Percentiles rank a stretch among this genome's conserved stretches.
phyloP scores from a whole-genome alignment of 495 filamentous ascomycete genomes.

The Lasiosphaeria miniovina region DNA sequence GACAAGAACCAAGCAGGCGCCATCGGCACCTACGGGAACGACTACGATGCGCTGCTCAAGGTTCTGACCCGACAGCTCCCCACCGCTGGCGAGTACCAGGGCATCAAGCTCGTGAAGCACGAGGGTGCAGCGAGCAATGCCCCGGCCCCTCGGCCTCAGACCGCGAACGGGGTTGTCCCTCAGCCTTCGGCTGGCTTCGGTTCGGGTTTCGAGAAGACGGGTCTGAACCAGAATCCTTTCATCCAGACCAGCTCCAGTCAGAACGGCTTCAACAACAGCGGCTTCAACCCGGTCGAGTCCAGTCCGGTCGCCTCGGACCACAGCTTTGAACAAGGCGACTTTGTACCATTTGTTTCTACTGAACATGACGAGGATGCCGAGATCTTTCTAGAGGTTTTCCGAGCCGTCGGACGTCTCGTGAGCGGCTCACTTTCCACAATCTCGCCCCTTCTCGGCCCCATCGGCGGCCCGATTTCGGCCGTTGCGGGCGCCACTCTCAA shows the following conservation, averaged over 20 bases:
- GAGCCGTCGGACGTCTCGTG: slow-evolving; percentile 14
- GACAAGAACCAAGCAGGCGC: slow-evolving; percentile 31
- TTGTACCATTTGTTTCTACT: no score
- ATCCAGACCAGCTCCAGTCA: slow-evolving; percentile 1
- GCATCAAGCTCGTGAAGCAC: slow-evolving; percentile 15
- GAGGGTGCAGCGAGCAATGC: neutral
- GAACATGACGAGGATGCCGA: slow-evolving; percentile 4
- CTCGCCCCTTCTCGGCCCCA: slow-evolving; percentile 21
- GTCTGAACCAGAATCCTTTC: neutral
- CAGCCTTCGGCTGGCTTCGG: neutral
- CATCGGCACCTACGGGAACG: slow-evolving; percentile 31
- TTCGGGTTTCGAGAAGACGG: neutral
- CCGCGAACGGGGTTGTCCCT: neutral
- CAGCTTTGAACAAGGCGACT: no score
- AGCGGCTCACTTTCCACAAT: slow-evolving; percentile 12
- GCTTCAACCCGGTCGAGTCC: neutral
- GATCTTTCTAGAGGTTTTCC: slow-evolving; percentile 29
- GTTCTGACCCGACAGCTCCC: slow-evolving; percentile 9
- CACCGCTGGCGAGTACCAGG: slow-evolving; percentile 8
- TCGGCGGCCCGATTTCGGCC: slow-evolving; percentile 26
- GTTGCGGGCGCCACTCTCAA: slow-evolving; percentile 22
- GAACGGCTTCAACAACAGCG: neutral
- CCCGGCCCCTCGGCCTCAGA: neutral
- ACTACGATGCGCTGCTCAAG: slow-evolving; percentile 27
- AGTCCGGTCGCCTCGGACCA: neutral